Evolutionary conservation across 305 asterid genomes (phyloP), one percentile per base, ranked within the genome.

Genomic region (Rubia balearica): DNA sequence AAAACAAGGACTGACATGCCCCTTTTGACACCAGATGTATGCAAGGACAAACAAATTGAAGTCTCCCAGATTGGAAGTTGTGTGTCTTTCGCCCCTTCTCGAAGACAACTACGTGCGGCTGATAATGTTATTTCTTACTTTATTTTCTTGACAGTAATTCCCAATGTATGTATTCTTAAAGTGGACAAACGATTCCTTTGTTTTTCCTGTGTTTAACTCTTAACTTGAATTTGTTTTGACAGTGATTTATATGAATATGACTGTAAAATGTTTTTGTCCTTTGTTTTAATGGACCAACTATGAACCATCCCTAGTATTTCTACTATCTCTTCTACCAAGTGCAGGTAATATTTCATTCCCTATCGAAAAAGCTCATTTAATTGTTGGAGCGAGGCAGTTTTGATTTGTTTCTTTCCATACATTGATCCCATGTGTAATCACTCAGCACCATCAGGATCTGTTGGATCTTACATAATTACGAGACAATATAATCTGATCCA

Each of bases 151-250:
- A 30, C 30, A 42, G 66, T 61, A 61, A 7, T 62, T 62, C 67
- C 41, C 67, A 9, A 36, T 38, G 49, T 63, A 21, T 38, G 49
- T 40, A 38, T 63, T 36, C 30, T 21, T 7, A 40, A n/a, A 64
- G 30, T 2, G 21, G 21, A 61, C n/a, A n/a, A n/a, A 62, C 46
- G 19, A 62, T 38, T 17, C 36, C 7, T 0, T 14, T n/a, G 16
- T 40, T 38, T 38, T 40, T 5, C 36, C 7, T 14, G 0, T 41
- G 51, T 33, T 21, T 57, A n/a, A 19, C 19, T 36, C 45, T 36
- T 63, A n/a, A 17, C 51, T 40, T n/a, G 69, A 65, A 64, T 24
- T 64, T 64, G 4, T 5, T 51, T 51, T 64, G 68, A 65, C 1
- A 9, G 46, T 49, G 16, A 45, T 36, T 3, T 16, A 24, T 12